Percentiles rank a stretch among this genome's conserved stretches.
These are phyloP conservation scores for Psophocarpus tetragonolobus DNA, from an alignment of 306 rosid genomes.

Conservation along the genomic window DNA sequence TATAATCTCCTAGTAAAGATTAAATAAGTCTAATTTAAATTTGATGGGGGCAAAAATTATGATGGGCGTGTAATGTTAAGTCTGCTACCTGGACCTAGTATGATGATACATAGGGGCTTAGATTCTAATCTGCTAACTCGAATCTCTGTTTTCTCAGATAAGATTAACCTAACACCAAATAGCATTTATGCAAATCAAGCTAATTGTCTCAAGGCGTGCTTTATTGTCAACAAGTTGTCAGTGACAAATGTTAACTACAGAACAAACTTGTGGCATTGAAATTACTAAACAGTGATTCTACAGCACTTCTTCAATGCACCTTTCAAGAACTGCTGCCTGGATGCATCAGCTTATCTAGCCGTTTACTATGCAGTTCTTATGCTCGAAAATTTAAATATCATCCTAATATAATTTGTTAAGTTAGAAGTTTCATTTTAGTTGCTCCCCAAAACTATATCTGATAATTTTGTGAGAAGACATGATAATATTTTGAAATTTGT, in stretches of 20 bases:
- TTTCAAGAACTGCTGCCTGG: background rate
- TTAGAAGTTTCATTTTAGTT: background rate
- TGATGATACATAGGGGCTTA: background rate
- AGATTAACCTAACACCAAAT: background rate
- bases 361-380: background rate
- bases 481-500: background rate
- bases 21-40: background rate
- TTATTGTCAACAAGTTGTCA: background rate
- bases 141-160: conserved; percentile 17
- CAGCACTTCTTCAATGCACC: background rate
- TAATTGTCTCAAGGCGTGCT: background rate
- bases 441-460: background rate
- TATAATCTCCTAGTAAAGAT: background rate
- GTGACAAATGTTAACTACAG: background rate
- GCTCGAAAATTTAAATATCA: background rate
- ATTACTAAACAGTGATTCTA: background rate
- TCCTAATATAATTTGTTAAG: background rate
- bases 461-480: background rate
- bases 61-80: background rate
- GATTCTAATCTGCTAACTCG: conserved; percentile 9
- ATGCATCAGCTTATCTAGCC: background rate
- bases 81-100: background rate
- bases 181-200: background rate
- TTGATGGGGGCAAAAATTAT: conserved; percentile 9
- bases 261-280: background rate